These are phyloP conservation scores for Chionographis japonica DNA, from an alignment of 106 monocot species.

Conservation along the genomic window DNA sequence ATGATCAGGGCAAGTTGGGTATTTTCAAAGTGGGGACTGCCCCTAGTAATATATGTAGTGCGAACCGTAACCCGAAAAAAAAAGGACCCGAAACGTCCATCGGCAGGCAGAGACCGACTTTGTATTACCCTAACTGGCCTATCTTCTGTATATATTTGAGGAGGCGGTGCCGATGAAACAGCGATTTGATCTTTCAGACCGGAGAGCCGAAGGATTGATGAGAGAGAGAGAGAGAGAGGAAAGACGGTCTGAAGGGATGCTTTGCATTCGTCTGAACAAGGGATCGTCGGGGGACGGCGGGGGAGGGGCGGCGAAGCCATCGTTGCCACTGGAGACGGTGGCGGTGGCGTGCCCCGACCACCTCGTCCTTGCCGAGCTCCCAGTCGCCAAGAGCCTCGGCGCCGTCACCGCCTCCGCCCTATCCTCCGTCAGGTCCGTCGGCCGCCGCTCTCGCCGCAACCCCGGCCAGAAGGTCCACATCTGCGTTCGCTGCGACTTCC, in stretches of 20 bases:
- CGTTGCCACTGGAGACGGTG: constrained; percentile 43
- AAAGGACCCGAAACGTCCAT: too few relatives aligned
- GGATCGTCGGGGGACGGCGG: constrained; percentile 37
- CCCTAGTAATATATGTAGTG: too few relatives aligned
- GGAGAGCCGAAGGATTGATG: neutral
- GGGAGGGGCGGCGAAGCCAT: constrained; percentile 10
- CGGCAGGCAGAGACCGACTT: too few relatives aligned
- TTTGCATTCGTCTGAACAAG: constrained; percentile 84
- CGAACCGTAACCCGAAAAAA: too few relatives aligned
- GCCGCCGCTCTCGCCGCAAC: constrained; percentile 54
- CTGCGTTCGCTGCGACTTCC: constrained; percentile 70
- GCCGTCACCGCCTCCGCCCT: constrained; percentile 37
- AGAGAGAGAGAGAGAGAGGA: neutral
- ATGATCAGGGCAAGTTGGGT: too few relatives aligned
- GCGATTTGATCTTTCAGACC: too few relatives aligned
- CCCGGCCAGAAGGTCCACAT: constrained; percentile 67
- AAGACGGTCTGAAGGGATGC: constrained; percentile 33
- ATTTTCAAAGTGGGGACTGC: too few relatives aligned
- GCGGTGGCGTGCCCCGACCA: constrained; percentile 83
- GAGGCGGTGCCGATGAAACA: too few relatives aligned
- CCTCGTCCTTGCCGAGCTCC: constrained; percentile 70
- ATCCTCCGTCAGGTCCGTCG: constrained; percentile 39
- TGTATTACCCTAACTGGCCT: too few relatives aligned
- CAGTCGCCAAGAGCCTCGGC: constrained; percentile 81
- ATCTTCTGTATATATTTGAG: too few relatives aligned